phyloP scores from a whole-genome alignment of 2,329 filamentous ascomycete species.

The Colletotrichum chlorophyti region DNA sequence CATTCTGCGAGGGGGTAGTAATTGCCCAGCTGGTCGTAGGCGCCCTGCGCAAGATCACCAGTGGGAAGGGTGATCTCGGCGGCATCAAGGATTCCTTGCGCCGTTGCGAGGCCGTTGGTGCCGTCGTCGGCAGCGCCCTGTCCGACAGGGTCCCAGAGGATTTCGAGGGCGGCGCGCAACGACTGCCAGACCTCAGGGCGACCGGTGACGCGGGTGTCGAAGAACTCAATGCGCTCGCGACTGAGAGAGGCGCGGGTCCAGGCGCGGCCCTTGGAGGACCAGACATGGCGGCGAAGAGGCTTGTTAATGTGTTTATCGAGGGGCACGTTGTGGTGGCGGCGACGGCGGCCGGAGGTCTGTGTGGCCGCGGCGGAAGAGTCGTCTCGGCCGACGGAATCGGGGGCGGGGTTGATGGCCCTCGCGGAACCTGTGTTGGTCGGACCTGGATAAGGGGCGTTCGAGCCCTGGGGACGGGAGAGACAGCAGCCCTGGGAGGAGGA shows the following conservation, averaged over 20 bases:
- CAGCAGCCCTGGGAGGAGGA: conserved; percentile 62
- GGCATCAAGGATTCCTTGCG: conserved; percentile 82
- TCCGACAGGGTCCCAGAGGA: conserved; percentile 66
- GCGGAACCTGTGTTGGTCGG: conserved; percentile 57
- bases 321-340: conserved; percentile 46
- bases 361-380: conserved; percentile 27
- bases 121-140: conserved; percentile 44
- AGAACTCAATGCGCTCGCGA: conserved; percentile 81
- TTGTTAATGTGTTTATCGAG: conserved; percentile 73
- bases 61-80: conserved; percentile 78
- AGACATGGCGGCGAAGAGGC: conserved; percentile 70
- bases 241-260: conserved; percentile 77
- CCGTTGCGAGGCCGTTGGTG: conserved; percentile 62
- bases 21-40: conserved; percentile 74
- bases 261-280: conserved; percentile 65
- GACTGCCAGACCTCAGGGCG: conserved; percentile 82
- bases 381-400: conserved; percentile 31
- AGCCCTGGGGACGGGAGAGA: conserved; percentile 58
- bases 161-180: conserved; percentile 69
- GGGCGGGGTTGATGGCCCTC: conserved; percentile 56
- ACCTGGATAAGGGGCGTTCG: conserved; percentile 61
- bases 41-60: conserved; percentile 74
- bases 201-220: conserved; percentile 86
- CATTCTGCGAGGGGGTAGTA: conserved; percentile 74
- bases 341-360: conserved; percentile 34